Evolutionary conservation across 2,329 filamentous ascomycete species (phyloP), one percentile per base, ranked within the genome.

Genomic region (Fusarium euwallaceae): DNA sequence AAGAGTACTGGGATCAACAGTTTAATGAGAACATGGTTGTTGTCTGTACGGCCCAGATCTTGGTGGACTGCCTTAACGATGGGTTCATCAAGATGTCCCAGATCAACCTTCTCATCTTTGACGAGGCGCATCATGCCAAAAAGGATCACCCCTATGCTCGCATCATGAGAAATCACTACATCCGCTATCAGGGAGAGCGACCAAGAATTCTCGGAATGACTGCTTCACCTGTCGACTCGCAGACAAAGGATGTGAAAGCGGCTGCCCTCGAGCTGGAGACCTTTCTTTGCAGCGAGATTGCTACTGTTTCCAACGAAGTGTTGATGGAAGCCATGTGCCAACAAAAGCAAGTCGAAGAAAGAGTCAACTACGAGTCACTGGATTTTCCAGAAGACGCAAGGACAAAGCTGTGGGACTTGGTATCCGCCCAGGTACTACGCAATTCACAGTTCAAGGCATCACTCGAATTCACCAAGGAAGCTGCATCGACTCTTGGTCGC

Each of bases 201-300:
- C 97, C 97, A 5, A 92, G 92, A 41, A 92, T 99, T 22, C 93
- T 99, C 75, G 96, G 96, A 29, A 98, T 98, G 96, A 99, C 97
- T 2, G 97, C 97, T 9, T 98, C 97, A 0, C 97, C 97, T 1
- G 92, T 98, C 4, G 95, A 98, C 83, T 91, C 94, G 0, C 93
- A 94, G 78, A 89, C 89, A 0, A 76, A 56, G 17, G 92, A 98
- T 74, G 88, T 97, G 32, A 86, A 87, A 17, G 86, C 90, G 69
- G 94, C 94, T 41, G 93, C 94, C 0, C 84, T 85, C 69, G 91
- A 94, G 63, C 88, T 99, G 0, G 96, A 98, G 80, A 87, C 83
- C 1, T 86, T 97, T 41, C 86, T 99, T 2, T 90, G 97, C 79
- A 93, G 92, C 80, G 91, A 92, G 77, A 98, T 99, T 78, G 93